Evolutionary conservation across 169 alveolate genomes (phyloP).

Genomic region (Eimeria necatrix): DNA sequence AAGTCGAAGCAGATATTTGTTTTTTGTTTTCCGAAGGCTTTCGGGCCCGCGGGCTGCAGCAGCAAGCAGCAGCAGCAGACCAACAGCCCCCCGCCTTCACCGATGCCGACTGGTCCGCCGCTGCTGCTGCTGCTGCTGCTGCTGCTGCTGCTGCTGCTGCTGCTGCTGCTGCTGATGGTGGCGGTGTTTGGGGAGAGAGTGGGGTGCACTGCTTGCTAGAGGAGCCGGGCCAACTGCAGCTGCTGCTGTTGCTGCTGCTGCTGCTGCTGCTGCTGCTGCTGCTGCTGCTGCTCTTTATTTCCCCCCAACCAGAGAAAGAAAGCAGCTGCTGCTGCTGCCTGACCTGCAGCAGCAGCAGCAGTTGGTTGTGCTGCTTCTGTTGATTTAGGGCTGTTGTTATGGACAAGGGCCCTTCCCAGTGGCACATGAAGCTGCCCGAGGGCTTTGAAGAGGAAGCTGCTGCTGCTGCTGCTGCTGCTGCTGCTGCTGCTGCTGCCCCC

Average conservation of each 20-base stretch:
- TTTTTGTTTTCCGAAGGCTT: background rate
- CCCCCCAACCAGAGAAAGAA: background rate
- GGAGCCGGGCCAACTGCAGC: background rate
- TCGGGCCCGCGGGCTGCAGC: background rate
- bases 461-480: background rate
- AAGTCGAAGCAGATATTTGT: slow-evolving; percentile 17
- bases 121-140: background rate
- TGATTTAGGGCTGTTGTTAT: slow-evolving; percentile 41
- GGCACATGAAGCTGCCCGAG: slow-evolving; percentile 63
- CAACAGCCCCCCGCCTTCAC: slow-evolving; percentile 4
- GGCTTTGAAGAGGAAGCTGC: background rate
- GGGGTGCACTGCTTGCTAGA: too few relatives aligned
- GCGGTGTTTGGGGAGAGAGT: too few relatives aligned
- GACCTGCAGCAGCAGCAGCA: background rate
- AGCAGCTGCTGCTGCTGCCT: background rate
- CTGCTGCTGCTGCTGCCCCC: slow-evolving; percentile 1
- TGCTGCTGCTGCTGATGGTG: background rate
- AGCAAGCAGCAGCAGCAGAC: background rate
- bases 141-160: background rate
- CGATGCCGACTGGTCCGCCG: slow-evolving; percentile 25
- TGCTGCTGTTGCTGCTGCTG: background rate
- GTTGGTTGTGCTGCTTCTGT: background rate
- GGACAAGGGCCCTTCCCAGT: slow-evolving; percentile 70
- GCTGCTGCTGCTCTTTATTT: background rate
- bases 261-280: background rate